Conservation (phyloP, 2,329 filamentous ascomycete species). For the Aspergillus phoenicis region DNA sequence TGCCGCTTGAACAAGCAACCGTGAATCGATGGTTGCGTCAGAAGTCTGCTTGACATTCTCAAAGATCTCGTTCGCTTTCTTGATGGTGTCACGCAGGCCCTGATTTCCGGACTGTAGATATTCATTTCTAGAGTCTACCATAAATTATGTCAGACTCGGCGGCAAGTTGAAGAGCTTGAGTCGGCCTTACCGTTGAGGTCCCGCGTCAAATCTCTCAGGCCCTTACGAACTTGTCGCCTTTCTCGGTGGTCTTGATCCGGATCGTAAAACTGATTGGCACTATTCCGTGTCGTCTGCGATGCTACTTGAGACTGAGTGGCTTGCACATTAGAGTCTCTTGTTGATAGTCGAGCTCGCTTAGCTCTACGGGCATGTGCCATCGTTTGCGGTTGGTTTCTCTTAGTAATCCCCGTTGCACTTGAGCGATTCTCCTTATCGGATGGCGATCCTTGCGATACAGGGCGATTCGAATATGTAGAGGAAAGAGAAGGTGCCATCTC, state of each 20-base stretch:
- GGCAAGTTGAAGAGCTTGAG: neutral
- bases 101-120: constrained; percentile 67
- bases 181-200: constrained; percentile 58
- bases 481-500: constrained; percentile 33
- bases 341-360: constrained; percentile 49
- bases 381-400: constrained; percentile 44
- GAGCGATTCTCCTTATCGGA: constrained; percentile 56
- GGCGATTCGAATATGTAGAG: constrained; percentile 22
- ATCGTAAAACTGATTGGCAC: constrained; percentile 65
- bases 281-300: constrained; percentile 31
- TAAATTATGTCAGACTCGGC: neutral
- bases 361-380: constrained; percentile 38
- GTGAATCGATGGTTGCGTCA: constrained; percentile 87
- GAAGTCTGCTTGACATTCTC: constrained; percentile 79
- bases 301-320: constrained; percentile 29
- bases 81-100: constrained; percentile 67
- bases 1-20: constrained; percentile 77
- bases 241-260: constrained; percentile 78
- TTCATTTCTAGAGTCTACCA: constrained; percentile 69
- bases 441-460: constrained; percentile 39
- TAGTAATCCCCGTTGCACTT: constrained; percentile 34
- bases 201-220: constrained; percentile 67
- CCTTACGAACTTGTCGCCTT: constrained; percentile 69
- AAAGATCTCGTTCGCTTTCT: constrained; percentile 66
- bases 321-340: constrained; percentile 34